phyloP scores from a whole-genome alignment of 2,329 filamentous ascomycete genomes.

The Botrytis hyacinthi region DNA sequence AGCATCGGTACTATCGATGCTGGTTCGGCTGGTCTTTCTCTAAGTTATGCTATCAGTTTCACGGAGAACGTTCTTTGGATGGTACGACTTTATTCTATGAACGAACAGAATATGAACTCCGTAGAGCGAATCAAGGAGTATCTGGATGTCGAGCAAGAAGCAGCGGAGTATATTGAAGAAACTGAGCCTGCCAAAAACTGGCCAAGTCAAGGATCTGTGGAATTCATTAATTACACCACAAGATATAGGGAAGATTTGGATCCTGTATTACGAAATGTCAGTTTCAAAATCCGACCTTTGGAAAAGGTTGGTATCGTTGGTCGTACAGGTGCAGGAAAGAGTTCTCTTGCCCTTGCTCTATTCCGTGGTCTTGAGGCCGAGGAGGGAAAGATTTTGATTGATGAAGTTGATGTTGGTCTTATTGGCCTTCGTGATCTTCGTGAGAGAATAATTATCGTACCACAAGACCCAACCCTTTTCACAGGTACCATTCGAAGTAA shows the following conservation, averaged over 20 bases:
- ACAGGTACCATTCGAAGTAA: constrained; percentile 89
- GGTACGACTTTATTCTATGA: constrained; percentile 87
- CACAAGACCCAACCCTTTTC: constrained; percentile 94
- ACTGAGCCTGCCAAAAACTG: constrained; percentile 76
- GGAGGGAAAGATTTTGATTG: constrained; percentile 82
- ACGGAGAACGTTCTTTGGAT: constrained; percentile 97
- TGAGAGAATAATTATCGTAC: constrained; percentile 93
- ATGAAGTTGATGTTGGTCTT: constrained; percentile 81
- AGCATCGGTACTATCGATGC: constrained; percentile 82
- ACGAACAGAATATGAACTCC: constrained; percentile 99
- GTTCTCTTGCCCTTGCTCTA: constrained; percentile 85
- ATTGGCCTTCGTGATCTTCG: constrained; percentile 94
- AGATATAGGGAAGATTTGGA: constrained; percentile 86
- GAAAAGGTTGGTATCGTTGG: constrained; percentile 98
- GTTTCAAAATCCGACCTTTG: constrained; percentile 78
- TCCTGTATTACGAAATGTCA: constrained; percentile 77
- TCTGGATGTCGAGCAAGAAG: constrained; percentile 92
- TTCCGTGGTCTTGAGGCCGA: constrained; percentile 94
- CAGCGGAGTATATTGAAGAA: constrained; percentile 71
- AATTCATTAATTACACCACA: constrained; percentile 87
- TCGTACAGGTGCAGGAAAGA: constrained; percentile 93
- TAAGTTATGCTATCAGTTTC: constrained; percentile 95
- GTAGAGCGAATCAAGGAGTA: constrained; percentile 98
- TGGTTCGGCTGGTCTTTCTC: constrained; percentile 85
- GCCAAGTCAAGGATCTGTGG: constrained; percentile 81